A percentile compares a stretch with the other conserved stretches of the same genome.
These are phyloP conservation scores for Aspergillus bombycis DNA, from an alignment of 2,329 filamentous ascomycete species.

Conservation along the genomic window DNA sequence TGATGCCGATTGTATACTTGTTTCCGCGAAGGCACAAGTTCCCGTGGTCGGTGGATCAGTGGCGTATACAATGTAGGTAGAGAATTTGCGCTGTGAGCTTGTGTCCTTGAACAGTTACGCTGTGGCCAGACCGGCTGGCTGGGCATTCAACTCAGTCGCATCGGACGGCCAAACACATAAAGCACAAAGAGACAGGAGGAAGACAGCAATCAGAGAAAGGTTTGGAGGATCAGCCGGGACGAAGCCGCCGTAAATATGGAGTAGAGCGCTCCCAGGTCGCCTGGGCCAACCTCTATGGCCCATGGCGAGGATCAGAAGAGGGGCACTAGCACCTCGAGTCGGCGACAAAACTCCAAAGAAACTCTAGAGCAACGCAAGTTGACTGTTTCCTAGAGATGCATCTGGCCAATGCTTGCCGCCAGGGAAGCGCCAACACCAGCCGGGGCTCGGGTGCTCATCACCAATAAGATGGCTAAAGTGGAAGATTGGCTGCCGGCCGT, in stretches of 20 bases:
- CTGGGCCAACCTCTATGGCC: conserved; percentile 20
- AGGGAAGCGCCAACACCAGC: conserved; percentile 38
- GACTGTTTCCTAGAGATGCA: conserved; percentile 35
- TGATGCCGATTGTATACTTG: conserved; percentile 23
- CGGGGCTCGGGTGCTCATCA: conserved; percentile 22
- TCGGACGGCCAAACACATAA: conserved; percentile 16
- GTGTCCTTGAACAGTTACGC: conserved; percentile 8
- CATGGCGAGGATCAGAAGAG: conserved; percentile 31
- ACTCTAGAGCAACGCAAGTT: conserved; percentile 23
- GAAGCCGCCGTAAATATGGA: conserved; percentile 35
- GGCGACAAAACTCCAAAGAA: conserved; percentile 22
- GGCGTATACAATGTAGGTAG: not conserved
- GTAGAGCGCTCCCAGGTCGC: conserved; percentile 9
- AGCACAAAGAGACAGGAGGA: conserved; percentile 19
- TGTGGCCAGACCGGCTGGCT: conserved; percentile 44
- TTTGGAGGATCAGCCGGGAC: conserved; percentile 27
- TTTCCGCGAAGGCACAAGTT: not conserved
- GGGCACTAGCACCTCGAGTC: conserved; percentile 27
- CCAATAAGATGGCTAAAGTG: conserved; percentile 32
- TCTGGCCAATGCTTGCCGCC: conserved; percentile 39
- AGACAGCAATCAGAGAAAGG: conserved; percentile 10
- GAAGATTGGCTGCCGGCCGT: conserved; percentile 29
- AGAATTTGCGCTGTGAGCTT: not conserved
- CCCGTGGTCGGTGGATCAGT: not conserved
- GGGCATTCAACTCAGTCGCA: conserved; percentile 34